These are phyloP conservation scores for Lyophyllum shimeji DNA, from an alignment of 768 basidiomycete species.

Conservation along the genomic window DNA sequence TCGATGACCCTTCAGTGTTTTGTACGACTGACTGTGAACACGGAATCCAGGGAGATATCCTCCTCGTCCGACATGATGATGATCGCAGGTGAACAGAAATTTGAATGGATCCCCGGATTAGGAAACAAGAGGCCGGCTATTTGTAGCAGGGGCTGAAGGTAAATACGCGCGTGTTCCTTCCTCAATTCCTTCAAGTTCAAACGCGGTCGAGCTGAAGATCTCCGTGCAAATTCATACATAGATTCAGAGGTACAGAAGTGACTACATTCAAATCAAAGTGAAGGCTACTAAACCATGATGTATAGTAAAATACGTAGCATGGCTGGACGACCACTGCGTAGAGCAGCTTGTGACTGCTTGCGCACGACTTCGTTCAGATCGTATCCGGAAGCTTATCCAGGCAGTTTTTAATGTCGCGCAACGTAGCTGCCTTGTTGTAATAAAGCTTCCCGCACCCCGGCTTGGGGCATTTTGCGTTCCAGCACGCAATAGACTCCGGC, in stretches of 20 bases:
- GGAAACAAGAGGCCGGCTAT: not conserved
- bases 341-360: too few relatives aligned
- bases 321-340: too few relatives aligned
- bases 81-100: not conserved
- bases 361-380: too few relatives aligned
- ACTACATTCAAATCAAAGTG: too few relatives aligned
- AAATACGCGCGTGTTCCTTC: not conserved
- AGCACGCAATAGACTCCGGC: constrained; percentile 39
- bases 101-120: too few relatives aligned
- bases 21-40: constrained; percentile 49
- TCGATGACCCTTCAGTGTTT: not conserved
- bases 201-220: too few relatives aligned
- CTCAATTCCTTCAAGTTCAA: too few relatives aligned
- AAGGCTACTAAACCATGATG: too few relatives aligned
- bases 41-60: constrained; percentile 12
- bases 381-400: constrained; percentile 26
- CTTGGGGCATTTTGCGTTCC: constrained; percentile 34
- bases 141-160: not conserved
- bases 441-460: constrained; percentile 29
- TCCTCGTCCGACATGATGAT: constrained; percentile 17
- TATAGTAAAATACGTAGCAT: too few relatives aligned
- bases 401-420: constrained; percentile 30
- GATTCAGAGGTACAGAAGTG: too few relatives aligned
- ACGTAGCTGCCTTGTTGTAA: constrained; percentile 34
- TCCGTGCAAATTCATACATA: too few relatives aligned